A percentile compares a stretch with the other conserved stretches of the same genome.
phyloP scores from a whole-genome alignment of 2,329 filamentous ascomycete species.

The Pleoardoris graminearum region DNA sequence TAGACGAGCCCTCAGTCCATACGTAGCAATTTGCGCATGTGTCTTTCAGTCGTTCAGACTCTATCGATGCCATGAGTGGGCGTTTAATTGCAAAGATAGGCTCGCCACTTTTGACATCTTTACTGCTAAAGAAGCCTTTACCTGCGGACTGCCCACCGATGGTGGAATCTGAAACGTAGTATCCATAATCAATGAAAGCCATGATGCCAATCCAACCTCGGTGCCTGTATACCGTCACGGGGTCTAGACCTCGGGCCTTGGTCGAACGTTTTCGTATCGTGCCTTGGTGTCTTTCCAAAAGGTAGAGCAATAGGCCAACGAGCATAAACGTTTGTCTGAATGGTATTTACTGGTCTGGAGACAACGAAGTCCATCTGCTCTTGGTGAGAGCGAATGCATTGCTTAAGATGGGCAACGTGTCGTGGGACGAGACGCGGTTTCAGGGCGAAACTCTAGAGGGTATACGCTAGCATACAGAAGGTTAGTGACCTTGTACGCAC shows the following conservation, averaged over 20 bases:
- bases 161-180: slow-evolving; percentile 1
- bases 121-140: slow-evolving; percentile 58
- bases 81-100: slow-evolving; percentile 54
- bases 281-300: not conserved
- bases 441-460: too few relatives aligned
- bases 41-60: slow-evolving; percentile 55
- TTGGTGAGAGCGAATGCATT: not conserved
- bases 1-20: slow-evolving; percentile 41
- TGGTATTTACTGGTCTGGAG: not conserved
- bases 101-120: slow-evolving; percentile 53
- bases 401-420: not conserved
- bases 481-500: too few relatives aligned
- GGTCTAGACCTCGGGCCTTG: not conserved
- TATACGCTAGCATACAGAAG: too few relatives aligned
- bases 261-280: not conserved
- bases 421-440: not conserved
- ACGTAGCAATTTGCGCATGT: slow-evolving; percentile 63
- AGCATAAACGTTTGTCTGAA: too few relatives aligned
- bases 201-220: not conserved
- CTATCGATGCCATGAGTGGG: slow-evolving; percentile 59
- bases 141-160: slow-evolving; percentile 4
- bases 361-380: not conserved
- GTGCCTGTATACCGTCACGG: not conserved
- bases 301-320: too few relatives aligned
- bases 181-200: not conserved